Evolutionary conservation across 768 basidiomycete species (phyloP).

Genomic region (Russula emetica): DNA sequence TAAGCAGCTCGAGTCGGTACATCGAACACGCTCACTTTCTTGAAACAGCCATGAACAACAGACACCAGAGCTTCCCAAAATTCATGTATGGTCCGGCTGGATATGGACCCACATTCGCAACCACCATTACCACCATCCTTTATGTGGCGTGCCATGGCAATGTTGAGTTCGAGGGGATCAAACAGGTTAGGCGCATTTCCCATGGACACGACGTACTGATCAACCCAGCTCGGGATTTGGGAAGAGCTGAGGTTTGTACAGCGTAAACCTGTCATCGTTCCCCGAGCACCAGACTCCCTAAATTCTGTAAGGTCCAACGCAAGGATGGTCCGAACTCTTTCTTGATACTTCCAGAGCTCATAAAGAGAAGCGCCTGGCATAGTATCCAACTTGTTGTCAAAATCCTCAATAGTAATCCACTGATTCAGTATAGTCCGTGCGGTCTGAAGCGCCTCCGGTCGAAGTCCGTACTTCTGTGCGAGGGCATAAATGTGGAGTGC

Average conservation of each 20-base stretch:
- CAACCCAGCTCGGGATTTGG: neutral
- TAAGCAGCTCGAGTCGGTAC: accelerated
- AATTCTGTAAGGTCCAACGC: neutral
- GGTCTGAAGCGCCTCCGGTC: neutral
- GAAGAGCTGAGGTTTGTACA: neutral
- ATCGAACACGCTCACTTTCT: neutral
- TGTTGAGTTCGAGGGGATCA: neutral
- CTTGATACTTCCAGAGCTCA: neutral
- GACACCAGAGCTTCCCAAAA: conserved; percentile 8
- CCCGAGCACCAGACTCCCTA: neutral
- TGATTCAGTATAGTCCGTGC: neutral
- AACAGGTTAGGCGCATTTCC: neutral
- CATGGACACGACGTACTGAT: neutral
- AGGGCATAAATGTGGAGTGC: conserved; percentile 2
- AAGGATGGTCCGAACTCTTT: neutral
- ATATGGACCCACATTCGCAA: neutral
- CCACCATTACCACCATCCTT: accelerated
- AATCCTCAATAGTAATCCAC: neutral
- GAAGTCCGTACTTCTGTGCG: conserved; percentile 1
- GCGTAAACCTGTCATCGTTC: neutral
- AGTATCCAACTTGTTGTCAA: neutral
- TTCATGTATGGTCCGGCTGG: neutral
- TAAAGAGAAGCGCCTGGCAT: neutral
- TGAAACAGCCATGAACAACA: neutral
- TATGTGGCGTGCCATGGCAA: neutral